phyloP scores from a whole-genome alignment of 129 eudicot genomes.

The Flaveria trinervia region DNA sequence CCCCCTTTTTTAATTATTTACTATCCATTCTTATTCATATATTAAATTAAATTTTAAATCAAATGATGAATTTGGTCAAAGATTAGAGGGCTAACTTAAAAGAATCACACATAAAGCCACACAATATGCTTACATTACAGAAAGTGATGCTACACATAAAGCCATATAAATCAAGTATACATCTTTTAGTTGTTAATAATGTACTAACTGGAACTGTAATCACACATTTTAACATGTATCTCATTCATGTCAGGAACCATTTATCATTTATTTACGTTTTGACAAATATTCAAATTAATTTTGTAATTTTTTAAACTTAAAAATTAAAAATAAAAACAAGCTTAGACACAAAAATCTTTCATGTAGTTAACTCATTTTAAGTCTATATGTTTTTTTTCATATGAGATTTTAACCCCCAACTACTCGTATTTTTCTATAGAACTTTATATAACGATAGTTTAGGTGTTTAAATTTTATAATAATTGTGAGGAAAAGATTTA shows the following conservation, averaged over 20 bases:
- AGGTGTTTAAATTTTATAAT: not conserved
- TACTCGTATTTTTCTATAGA: too few species aligned
- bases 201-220: constrained; percentile 16
- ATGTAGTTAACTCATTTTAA: too few species aligned
- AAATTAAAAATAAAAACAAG: too few species aligned
- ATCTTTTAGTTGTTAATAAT: not conserved
- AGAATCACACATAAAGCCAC: constrained; percentile 32
- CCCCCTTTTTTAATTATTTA: not conserved
- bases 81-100: not conserved
- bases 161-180: constrained; percentile 26
- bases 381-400: too few species aligned
- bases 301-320: too few species aligned
- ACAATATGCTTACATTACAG: constrained; percentile 23
- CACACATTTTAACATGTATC: constrained; percentile 15
- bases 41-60: not conserved
- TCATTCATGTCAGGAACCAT: too few species aligned
- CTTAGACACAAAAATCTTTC: too few species aligned
- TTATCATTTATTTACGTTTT: too few species aligned
- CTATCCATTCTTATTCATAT: constrained; percentile 2
- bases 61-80: constrained; percentile 21
- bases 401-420: too few species aligned
- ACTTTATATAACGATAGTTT: too few species aligned
- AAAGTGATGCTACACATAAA: constrained; percentile 27
- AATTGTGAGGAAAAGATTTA: constrained; percentile 21
- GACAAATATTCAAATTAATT: too few species aligned